Percentiles rank a stretch among this genome's conserved stretches.
phyloP scores from a whole-genome alignment of 345 rosid species.

The Eutrema japonicum region DNA sequence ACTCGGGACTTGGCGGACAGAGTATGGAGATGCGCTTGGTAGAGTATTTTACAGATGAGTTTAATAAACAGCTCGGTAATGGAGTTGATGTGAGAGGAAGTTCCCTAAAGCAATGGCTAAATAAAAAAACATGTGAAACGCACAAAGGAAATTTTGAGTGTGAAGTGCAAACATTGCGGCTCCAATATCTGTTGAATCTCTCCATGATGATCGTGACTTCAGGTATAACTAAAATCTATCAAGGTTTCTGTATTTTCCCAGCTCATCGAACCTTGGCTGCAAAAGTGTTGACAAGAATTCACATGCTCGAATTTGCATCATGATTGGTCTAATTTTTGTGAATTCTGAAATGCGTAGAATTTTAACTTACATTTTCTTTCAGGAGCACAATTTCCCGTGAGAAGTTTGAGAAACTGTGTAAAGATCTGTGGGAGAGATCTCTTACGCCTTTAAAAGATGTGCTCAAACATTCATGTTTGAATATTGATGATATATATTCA shows the following conservation, averaged over 20 bases:
- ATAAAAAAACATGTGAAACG: conserved; percentile 97
- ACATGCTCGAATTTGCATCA: conserved; percentile 6
- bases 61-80: conserved; percentile 85
- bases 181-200: conserved; percentile 94
- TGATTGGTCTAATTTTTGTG: conserved; percentile 8
- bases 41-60: conserved; percentile 93
- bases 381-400: conserved; percentile 97
- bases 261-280: conserved; percentile 15
- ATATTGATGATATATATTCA: conserved; percentile 77
- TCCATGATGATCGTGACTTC: conserved; percentile 82
- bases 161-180: conserved; percentile 94
- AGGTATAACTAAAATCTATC: neutral
- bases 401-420: conserved; percentile 95
- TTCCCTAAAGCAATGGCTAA: conserved; percentile 98
- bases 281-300: conserved; percentile 11
- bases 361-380: conserved; percentile 31
- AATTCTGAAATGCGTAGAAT: neutral
- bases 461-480: conserved; percentile 73
- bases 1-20: conserved; percentile 88
- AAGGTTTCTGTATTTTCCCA: conserved; percentile 8
- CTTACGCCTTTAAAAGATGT: conserved; percentile 80
- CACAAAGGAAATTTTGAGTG: conserved; percentile 89
- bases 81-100: conserved; percentile 90
- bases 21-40: conserved; percentile 84
- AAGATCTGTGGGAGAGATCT: conserved; percentile 91